Conservation (phyloP, 495 filamentous ascomycete species). For the Oidiodendron maius region DNA sequence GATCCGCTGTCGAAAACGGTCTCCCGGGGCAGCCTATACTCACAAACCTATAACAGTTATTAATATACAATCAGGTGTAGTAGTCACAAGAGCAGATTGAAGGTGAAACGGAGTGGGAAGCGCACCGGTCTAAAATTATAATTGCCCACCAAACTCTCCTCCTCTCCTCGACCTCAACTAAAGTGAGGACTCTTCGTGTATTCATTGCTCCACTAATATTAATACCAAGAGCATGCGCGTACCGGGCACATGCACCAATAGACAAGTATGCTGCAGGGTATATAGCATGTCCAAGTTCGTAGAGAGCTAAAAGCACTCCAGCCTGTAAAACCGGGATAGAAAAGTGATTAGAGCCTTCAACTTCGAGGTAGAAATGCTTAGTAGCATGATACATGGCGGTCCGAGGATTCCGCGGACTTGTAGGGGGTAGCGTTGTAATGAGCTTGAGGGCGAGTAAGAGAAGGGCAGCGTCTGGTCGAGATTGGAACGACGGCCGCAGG, state of each 20-base stretch:
- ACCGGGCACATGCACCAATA: conserved; percentile 29
- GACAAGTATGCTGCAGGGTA: conserved; percentile 32
- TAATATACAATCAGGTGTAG: no score
- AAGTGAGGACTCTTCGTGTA: conserved; percentile 21
- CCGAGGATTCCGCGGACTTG: conserved; percentile 13
- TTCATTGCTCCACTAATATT: conserved; percentile 11
- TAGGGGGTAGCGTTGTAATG: conserved; percentile 16
- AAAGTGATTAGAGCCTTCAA: neutral
- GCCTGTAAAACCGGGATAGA: conserved; percentile 26
- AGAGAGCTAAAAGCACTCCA: conserved; percentile 28
- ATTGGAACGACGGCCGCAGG: neutral
- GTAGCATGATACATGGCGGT: conserved; percentile 25
- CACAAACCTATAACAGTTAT: no score
- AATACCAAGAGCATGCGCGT: conserved; percentile 34
- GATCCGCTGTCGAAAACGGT: no score
- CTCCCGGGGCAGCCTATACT: no score
- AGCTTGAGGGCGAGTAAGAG: conserved; percentile 43
- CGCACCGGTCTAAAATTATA: conserved; percentile 36
- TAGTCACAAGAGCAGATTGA: no score
- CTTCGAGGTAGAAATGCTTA: conserved; percentile 29
- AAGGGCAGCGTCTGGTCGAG: conserved; percentile 34
- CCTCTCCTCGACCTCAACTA: conserved; percentile 43
- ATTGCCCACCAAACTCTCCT: conserved; percentile 40
- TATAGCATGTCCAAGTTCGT: conserved; percentile 32
- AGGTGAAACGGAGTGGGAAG: no score